Percentiles rank a stretch among this genome's conserved stretches.
Evolutionary conservation across 768 basidiomycete genomes (phyloP).

Genomic region (Fomitopsis serialis): DNA sequence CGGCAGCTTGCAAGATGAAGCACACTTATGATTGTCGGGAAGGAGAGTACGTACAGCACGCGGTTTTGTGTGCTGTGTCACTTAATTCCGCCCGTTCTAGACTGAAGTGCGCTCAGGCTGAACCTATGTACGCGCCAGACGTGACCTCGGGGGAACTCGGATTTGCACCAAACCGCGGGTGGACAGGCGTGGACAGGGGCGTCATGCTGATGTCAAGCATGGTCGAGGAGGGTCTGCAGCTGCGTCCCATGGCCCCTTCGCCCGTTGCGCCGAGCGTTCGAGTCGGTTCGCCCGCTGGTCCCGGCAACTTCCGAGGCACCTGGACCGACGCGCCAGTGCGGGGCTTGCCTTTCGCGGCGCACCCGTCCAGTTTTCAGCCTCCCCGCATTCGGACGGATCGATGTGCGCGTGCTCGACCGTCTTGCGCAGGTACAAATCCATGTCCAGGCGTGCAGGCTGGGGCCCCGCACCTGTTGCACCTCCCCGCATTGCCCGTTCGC

Average conservation of each 20-base stretch:
- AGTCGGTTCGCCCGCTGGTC: background rate
- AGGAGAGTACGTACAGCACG: too few relatives aligned
- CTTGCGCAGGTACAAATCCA: background rate
- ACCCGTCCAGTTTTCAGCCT: constrained; percentile 2
- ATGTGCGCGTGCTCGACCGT: background rate
- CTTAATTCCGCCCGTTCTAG: too few relatives aligned
- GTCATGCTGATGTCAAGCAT: constrained; percentile 1
- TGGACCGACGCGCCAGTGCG: background rate
- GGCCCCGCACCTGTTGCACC: background rate
- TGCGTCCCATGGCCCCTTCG: background rate
- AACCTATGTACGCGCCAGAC: too few relatives aligned
- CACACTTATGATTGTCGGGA: too few relatives aligned
- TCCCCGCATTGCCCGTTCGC: background rate
- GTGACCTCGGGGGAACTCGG: background rate
- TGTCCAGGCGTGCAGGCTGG: background rate
- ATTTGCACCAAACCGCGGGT: background rate
- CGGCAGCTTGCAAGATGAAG: too few relatives aligned
- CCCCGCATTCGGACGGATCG: background rate
- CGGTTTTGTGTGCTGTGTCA: too few relatives aligned
- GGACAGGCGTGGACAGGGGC: background rate
- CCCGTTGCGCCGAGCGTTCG: background rate
- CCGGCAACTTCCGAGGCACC: background rate
- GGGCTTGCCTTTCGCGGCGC: constrained; percentile 1
- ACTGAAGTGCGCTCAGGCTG: too few relatives aligned
- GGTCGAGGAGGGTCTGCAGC: background rate